Base-by-base conservation (phyloP, 306 rosid genomes). In the Dicorynia guianensis region DNA sequence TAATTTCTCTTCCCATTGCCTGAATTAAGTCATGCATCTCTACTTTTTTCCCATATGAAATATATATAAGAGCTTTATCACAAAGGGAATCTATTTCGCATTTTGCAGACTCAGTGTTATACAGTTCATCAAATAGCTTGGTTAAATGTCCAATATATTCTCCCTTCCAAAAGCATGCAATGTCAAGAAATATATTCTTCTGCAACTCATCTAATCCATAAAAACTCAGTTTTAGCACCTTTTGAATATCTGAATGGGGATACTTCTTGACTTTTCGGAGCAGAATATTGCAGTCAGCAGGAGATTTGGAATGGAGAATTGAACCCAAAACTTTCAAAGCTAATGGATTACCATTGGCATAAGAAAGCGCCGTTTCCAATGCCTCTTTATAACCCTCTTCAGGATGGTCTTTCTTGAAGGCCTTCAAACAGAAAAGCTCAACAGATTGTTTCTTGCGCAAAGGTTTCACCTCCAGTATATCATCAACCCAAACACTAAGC, bases 11-110 rank as follows among this genome's bases (percentile, higher is more conserved):
- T 10, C 71, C 82, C 44, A 60, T 13, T 30, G 30, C 7, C 3
- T 78, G 70, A 20, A 78, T 12, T 30, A 61, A 34, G 25, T 69
- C 76, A 39, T 69, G 81, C 81, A 69, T 72, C 63, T 59, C 40
- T 15, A 64, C 19, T 10, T 25, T 2, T 1, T 8, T 46, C 6
- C n/a, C 42, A 0, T 20, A 10, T 10, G 8, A 6, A 6, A 67
- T 49, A 1, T 8, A 35, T 56, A 79, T 18, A 8, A 77, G 69
- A 25, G 25, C 38, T 25, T 77, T 77, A 0, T 52, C 72, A 3
- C n/a, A 1, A 2, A 77, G 55, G 10, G 12, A 35, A 0, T 4
- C 0, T 7, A 3, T 25, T 25, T 25, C 30, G 2, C 30, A 1
- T 25, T 25, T 2, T 25, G 30, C 1, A 25, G 2, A 25, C 1